A percentile compares a stretch with the other conserved stretches of the same genome.
These are phyloP conservation scores for Penstemon barbatus DNA, from an alignment of 257 asterid genomes.

Conservation along the genomic window DNA sequence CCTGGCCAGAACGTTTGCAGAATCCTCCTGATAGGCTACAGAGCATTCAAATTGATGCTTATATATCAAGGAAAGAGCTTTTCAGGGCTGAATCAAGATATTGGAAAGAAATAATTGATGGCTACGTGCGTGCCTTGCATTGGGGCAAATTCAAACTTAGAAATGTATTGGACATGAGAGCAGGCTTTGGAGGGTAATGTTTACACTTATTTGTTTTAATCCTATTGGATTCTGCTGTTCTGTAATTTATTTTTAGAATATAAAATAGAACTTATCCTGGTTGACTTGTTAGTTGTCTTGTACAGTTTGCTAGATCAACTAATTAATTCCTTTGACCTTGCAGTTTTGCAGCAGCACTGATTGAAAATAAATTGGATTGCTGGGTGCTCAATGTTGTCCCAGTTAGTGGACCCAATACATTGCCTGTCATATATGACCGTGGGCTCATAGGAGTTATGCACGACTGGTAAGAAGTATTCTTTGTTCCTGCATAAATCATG, in stretches of 20 bases:
- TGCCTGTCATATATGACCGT: constrained; percentile 92
- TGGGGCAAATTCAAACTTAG: constrained; percentile 69
- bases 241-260: not conserved
- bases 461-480: constrained; percentile 64
- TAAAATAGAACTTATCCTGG: constrained; percentile 2
- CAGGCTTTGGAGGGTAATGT: constrained; percentile 93
- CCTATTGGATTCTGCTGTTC: constrained; percentile 10
- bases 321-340: constrained; percentile 23
- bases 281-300: constrained; percentile 12
- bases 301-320: constrained; percentile 5
- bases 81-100: constrained; percentile 74
- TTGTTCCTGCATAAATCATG: constrained; percentile 9
- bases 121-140: constrained; percentile 58
- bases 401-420: constrained; percentile 83
- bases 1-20: constrained; percentile 87
- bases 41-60: constrained; percentile 77
- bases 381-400: constrained; percentile 98
- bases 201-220: constrained; percentile 18
- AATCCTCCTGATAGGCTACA: constrained; percentile 92
- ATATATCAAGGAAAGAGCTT: constrained; percentile 76
- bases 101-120: constrained; percentile 74
- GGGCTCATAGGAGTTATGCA: constrained; percentile 96
- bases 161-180: constrained; percentile 97
- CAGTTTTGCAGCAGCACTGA: constrained; percentile 94
- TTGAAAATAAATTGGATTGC: constrained; percentile 68